Evolutionary conservation across 352 stramenopile genomes (phyloP).

Genomic region (Globisporangium rhizosaccharum): DNA sequence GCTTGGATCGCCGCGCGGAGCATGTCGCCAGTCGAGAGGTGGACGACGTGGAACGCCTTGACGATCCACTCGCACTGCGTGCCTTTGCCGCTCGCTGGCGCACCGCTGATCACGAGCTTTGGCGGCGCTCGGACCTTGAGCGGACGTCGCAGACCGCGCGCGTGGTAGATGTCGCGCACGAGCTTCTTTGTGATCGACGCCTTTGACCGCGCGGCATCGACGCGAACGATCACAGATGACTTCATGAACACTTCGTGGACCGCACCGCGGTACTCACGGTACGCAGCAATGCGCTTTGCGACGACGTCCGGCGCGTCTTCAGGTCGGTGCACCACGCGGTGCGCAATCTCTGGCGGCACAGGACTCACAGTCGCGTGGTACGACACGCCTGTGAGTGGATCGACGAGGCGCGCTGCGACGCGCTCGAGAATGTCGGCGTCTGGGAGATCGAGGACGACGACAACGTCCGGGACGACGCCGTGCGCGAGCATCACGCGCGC

Average conservation of each 20-base stretch:
- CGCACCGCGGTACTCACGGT: constrained; percentile 73
- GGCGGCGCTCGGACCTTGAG: constrained; percentile 40
- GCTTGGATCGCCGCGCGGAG: constrained; percentile 85
- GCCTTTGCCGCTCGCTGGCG: constrained; percentile 93
- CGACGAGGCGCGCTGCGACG: constrained; percentile 68
- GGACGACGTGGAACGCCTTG: constrained; percentile 88
- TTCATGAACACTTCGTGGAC: constrained; percentile 78
- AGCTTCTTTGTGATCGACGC: constrained; percentile 38
- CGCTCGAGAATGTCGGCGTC: constrained; percentile 87
- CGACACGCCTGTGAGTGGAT: constrained; percentile 66
- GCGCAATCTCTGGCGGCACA: constrained; percentile 36
- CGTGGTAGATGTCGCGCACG: constrained; percentile 43
- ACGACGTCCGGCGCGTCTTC: constrained; percentile 86
- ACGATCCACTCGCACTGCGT: constrained; percentile 95
- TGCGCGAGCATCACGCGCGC: constrained; percentile 80
- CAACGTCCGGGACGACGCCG: constrained; percentile 80
- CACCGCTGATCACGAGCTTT: constrained; percentile 88
- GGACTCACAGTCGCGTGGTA: constrained; percentile 82
- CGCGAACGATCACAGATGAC: constrained; percentile 53
- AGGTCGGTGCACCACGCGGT: constrained; percentile 56
- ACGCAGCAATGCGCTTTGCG: constrained; percentile 65
- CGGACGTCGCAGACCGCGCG: constrained; percentile 33
- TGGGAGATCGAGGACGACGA: constrained; percentile 89
- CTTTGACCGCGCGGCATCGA: constrained; percentile 54
- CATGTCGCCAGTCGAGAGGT: constrained; percentile 95